These are phyloP conservation scores for Dendrobium huoshanense DNA, from an alignment of 106 monocot genomes.

Conservation along the genomic window DNA sequence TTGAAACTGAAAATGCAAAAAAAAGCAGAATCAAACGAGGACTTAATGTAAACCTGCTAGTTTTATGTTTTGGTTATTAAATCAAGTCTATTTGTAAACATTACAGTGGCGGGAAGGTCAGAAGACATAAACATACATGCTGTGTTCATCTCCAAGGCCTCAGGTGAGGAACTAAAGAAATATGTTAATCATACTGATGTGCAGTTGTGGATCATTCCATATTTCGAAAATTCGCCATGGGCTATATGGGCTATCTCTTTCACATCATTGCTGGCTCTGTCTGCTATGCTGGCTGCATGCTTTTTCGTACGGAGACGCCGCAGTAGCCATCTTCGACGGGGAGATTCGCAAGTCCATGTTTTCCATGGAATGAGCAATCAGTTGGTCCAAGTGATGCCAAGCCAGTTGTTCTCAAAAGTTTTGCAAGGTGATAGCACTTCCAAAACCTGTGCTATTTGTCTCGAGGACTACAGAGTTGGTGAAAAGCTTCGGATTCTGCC, in stretches of 20 bases:
- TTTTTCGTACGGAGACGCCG: conserved; percentile 65
- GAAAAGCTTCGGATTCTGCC: conserved; percentile 78
- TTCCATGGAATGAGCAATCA: conserved; percentile 76
- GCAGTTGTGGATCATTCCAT: conserved; percentile 65
- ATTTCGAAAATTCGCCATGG: conserved; percentile 61
- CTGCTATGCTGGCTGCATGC: conserved; percentile 66
- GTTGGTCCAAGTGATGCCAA: conserved; percentile 78
- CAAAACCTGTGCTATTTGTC: conserved; percentile 77
- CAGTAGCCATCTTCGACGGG: conserved; percentile 28
- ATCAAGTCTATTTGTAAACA: background rate
- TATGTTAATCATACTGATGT: conserved; percentile 36
- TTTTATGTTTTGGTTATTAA: background rate
- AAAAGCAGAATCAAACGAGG: no score
- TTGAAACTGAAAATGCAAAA: no score
- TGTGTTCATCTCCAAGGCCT: conserved; percentile 64
- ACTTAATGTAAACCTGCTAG: no score
- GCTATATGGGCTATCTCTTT: conserved; percentile 74
- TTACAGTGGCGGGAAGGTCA: conserved; percentile 71
- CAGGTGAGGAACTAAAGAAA: conserved; percentile 55
- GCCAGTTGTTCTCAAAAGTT: conserved; percentile 59
- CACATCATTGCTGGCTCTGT: conserved; percentile 66
- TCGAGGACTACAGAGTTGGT: conserved; percentile 74
- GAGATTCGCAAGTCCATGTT: conserved; percentile 29
- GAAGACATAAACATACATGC: conserved; percentile 56
- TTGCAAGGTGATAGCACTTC: conserved; percentile 75